Base-by-base conservation (phyloP, 345 rosid species). In the Erodium maritimum region DNA sequence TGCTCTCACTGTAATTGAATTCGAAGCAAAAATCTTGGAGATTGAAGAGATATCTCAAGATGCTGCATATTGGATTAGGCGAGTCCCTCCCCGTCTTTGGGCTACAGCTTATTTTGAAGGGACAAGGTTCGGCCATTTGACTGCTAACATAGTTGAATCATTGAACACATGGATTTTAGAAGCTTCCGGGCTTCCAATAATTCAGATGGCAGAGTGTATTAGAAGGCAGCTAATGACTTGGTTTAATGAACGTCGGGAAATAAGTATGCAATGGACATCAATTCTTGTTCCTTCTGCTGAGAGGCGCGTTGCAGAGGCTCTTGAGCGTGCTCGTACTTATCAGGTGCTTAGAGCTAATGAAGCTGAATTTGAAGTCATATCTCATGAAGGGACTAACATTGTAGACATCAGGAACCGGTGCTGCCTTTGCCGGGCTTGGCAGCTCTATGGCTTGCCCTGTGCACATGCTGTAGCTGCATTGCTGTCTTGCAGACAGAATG, bases 401-500 rank as follows among this genome's bases (percentile, higher is more conserved):
- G 97, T 93, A 56, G 99, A 93, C 69, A 87, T 93, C 20, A 77
- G 95, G 54, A 93, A 83, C 63, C 81, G 96, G 19, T 83, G 95
- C 63, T 93, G 99, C 80, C 93, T 83, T 22, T 93, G 96, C 50
- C 78, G 95, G 13, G 99, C 96, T 20, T 93, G 99, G 99, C 96
- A 93, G 76, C 80, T 88, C 59, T 83, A 86, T 51, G 99, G 95
- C 52, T 69, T 93, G 63, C 99, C 99, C 7, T 93, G 99, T 46
- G 91, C 99, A 21, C 99, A 89, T 48, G 99, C 99, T 0, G 99
- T 93, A 56, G 91, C 99, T 0, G 96, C 99, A n/a, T 89, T 93
- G 58, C 85, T 89, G 45, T 93, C 96, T 52, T 93, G 99, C 82
- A 76, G 99, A 76, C 98, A 91, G 81, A 91, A 88, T 59, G 98